Evolutionary conservation across 1,284 basidiomycete species (phyloP).

Genomic region (Fistulinella staudtii): DNA sequence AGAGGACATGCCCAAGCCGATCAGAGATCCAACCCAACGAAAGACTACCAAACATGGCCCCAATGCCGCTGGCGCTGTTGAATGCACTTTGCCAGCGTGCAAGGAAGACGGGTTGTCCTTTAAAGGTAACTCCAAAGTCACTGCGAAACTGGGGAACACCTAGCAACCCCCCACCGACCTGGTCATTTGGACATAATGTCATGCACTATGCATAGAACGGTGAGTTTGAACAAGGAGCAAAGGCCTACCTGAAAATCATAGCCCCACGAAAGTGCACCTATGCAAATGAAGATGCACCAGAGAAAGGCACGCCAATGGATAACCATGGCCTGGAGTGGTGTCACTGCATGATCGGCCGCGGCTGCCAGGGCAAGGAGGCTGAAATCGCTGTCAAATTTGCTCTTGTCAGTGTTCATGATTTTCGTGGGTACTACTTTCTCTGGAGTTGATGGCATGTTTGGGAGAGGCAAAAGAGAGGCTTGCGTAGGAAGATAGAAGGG

Average conservation of each 20-base stretch:
- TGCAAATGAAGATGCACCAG: conserved; percentile 27
- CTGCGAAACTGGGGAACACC: conserved; percentile 26
- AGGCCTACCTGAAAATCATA: conserved; percentile 24
- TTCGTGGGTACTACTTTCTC: too few relatives aligned
- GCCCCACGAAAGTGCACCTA: conserved; percentile 26
- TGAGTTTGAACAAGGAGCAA: background rate
- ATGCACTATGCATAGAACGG: background rate
- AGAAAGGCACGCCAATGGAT: conserved; percentile 25
- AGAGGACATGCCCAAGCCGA: conserved; percentile 15
- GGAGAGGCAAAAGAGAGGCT: too few relatives aligned
- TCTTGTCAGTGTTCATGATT: too few relatives aligned
- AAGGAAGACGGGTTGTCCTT: conserved; percentile 13
- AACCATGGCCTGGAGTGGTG: conserved; percentile 17
- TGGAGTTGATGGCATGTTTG: too few relatives aligned
- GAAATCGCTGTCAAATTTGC: too few relatives aligned
- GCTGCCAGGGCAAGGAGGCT: conserved; percentile 22
- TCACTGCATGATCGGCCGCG: conserved; percentile 20
- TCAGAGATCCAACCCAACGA: conserved; percentile 28
- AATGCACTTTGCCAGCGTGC: conserved; percentile 32
- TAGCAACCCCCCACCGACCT: conserved; percentile 24
- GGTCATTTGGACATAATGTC: background rate
- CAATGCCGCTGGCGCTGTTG: conserved; percentile 24
- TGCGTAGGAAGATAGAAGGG: too few relatives aligned
- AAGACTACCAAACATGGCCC: conserved; percentile 26
- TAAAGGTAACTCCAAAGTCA: conserved; percentile 22